Conservation (phyloP, 371 early-diverging fungal species). For the Circinella umbellata region DNA sequence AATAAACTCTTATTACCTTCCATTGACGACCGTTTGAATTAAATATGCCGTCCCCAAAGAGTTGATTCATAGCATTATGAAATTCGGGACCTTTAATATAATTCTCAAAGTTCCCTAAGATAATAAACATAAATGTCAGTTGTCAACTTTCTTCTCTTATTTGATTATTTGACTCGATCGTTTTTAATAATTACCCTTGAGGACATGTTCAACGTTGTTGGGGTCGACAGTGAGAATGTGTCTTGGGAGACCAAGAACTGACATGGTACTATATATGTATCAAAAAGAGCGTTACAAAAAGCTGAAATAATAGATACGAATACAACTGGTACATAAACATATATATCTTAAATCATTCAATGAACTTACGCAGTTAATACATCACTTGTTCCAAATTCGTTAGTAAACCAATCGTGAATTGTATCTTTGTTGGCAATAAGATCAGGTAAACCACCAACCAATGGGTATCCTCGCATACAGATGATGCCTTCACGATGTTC, state of each 20-base stretch:
- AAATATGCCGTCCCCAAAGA: slow-evolving; percentile 48
- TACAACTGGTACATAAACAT: too few species aligned
- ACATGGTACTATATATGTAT: slow-evolving; percentile 19
- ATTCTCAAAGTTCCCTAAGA: slow-evolving; percentile 40
- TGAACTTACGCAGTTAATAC: too few species aligned
- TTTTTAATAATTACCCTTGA: slow-evolving; percentile 22
- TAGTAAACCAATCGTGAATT: slow-evolving; percentile 20
- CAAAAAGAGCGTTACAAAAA: too few species aligned
- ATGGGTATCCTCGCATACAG: slow-evolving; percentile 26
- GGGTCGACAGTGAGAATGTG: slow-evolving; percentile 28
- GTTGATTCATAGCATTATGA: slow-evolving; percentile 25
- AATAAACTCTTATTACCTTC: slow-evolving; percentile 12
- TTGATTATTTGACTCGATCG: neutral
- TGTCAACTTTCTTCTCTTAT: neutral
- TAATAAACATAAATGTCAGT: slow-evolving; percentile 1
- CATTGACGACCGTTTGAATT: slow-evolving; percentile 52
- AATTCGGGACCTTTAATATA: slow-evolving; percentile 43
- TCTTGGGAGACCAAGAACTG: slow-evolving; percentile 23
- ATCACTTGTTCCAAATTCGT: too few species aligned
- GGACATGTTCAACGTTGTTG: slow-evolving; percentile 31
- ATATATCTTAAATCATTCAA: too few species aligned
- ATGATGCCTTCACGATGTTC: slow-evolving; percentile 22
- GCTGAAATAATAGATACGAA: too few species aligned
- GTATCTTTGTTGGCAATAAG: slow-evolving; percentile 20
- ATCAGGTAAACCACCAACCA: slow-evolving; percentile 29